Base-by-base conservation (phyloP, 768 basidiomycete genomes). In the Russula olivacea region DNA sequence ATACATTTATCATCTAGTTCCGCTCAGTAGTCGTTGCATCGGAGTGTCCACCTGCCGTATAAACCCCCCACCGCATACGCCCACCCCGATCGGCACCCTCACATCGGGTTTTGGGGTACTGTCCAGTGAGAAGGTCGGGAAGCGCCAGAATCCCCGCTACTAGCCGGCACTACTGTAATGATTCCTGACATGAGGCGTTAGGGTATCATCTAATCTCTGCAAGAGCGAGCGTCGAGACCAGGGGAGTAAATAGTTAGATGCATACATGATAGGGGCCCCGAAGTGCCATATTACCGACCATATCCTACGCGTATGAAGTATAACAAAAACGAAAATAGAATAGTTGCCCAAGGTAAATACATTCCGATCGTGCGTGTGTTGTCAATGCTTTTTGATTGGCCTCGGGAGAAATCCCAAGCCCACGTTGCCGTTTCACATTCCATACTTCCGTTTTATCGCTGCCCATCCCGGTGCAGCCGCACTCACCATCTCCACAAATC, bases 391-490 rank as follows among this genome's bases (percentile, higher is more conserved):
- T 68, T 53, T 47, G 56, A 49, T 43, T 67, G 48, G 38, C 21
- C 53, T 56, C 32, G 43, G 56, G 61, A 41, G 50, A 32, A 21
- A 49, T 41, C 51, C 32, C 32, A 54, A 41, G 45, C 49, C 57
- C 63, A 52, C 63, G 56, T 56, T 65, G 66, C 59, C 11, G 43
- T 28, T 62, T 74, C 70, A 80, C 76, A 84, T 80, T 70, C 87
- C 81, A 69, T 91, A 91, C 71, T 86, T 90, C 75, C 82, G 80
- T 74, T 83, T 85, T 63, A 93, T 76, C 50, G 89, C 85, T 53
- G 77, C 75, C 91, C 91, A 93, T 7, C 87, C 85, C 21, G 87
- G 80, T 11, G 80, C 83, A 48, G 82, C 88, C n/a, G 79, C 76
- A 49, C 80, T 72, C 69, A 88, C 79, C 41, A 77, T 78, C 15